Percentiles rank a stretch among this genome's conserved stretches.
Evolutionary conservation across 2,329 filamentous ascomycete species (phyloP).

Genomic region (Tolypocladium paradoxum): DNA sequence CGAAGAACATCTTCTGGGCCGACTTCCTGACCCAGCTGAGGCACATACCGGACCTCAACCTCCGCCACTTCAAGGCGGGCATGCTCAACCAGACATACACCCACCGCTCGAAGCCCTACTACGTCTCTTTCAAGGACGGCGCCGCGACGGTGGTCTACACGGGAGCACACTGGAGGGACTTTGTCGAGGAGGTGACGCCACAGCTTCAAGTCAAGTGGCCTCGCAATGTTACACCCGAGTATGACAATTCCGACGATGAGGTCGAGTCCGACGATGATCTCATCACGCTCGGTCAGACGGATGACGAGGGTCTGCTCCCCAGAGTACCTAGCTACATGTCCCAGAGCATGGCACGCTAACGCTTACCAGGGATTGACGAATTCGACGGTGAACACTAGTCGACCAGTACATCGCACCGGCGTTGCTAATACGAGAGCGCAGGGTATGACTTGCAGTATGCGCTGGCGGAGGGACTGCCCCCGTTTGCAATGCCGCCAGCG

Average conservation of each 20-base stretch:
- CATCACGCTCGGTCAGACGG: neutral
- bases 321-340: neutral
- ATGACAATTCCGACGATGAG: constrained; percentile 7
- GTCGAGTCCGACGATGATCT: neutral
- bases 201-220: constrained; percentile 6
- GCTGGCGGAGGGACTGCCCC: constrained; percentile 2
- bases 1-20: constrained; percentile 24
- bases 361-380: neutral
- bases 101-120: constrained; percentile 2
- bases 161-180: constrained; percentile 25
- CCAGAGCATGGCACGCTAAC: neutral
- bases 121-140: constrained; percentile 6
- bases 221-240: constrained; percentile 1
- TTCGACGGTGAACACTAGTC: neutral
- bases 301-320: neutral
- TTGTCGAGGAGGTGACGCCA: constrained; percentile 18
- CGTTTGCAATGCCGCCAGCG: constrained; percentile 8
- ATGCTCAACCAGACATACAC: constrained; percentile 15
- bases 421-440: neutral
- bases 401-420: neutral
- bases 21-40: constrained; percentile 24
- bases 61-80: constrained; percentile 22
- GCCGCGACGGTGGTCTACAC: constrained; percentile 13
- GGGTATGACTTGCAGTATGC: neutral
- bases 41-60: constrained; percentile 18